Evolutionary conservation across 257 asterid species (phyloP).

Genomic region (Jacaranda copaia): DNA sequence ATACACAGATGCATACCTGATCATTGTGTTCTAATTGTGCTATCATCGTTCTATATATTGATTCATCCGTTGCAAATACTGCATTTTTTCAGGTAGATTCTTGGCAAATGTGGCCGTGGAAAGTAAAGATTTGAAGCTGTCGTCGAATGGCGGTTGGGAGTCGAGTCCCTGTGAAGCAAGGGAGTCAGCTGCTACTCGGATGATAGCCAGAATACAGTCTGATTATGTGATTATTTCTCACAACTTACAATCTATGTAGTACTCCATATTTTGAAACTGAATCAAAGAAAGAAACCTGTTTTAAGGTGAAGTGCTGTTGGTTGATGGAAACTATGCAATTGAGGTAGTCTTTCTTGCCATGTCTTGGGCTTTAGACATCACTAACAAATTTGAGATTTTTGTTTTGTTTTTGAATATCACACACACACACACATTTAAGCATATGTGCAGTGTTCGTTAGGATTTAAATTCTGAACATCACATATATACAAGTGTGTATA

Average conservation of each 20-base stretch:
- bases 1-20: background rate
- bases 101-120: conserved; percentile 31
- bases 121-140: conserved; percentile 28
- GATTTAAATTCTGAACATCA: no score
- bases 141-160: conserved; percentile 31
- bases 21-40: background rate
- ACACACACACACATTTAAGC: no score
- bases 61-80: background rate
- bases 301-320: no score
- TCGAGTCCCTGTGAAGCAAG: conserved; percentile 49
- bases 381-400: no score
- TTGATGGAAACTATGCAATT: background rate
- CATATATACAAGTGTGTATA: no score
- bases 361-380: no score
- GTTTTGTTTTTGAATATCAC: no score
- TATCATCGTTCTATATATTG: background rate
- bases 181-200: conserved; percentile 57
- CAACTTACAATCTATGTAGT: no score
- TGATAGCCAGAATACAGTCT: conserved; percentile 38
- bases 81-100: conserved; percentile 46
- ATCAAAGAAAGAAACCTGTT: no score
- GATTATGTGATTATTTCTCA: background rate
- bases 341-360: no score
- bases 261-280: no score
- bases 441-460: no score